These are phyloP conservation scores for Talaromyces sp. DNA, from an alignment of 2,329 filamentous ascomycete species.

Conservation along the genomic window DNA sequence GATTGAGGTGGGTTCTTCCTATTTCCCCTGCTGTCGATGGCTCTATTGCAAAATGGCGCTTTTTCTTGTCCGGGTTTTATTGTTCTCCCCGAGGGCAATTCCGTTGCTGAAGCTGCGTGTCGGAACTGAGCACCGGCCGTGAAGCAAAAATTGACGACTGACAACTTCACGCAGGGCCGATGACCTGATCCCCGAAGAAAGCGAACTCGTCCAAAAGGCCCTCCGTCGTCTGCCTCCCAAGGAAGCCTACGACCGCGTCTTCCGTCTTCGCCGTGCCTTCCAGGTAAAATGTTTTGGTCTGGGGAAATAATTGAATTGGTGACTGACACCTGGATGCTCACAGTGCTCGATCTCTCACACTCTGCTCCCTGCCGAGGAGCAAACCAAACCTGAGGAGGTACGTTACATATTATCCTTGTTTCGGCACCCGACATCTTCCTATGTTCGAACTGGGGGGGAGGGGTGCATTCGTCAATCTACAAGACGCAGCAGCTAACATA, in stretches of 20 bases:
- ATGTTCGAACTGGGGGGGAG: background rate
- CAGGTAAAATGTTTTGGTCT: slow-evolving; percentile 55
- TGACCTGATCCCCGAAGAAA: slow-evolving; percentile 92
- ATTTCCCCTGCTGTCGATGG: background rate
- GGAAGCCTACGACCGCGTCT: slow-evolving; percentile 94
- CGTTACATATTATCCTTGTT: slow-evolving; percentile 18
- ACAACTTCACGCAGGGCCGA: slow-evolving; percentile 62
- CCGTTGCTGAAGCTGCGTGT: background rate
- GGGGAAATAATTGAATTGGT: background rate
- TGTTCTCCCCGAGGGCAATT: too few species aligned
- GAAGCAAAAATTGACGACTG: background rate
- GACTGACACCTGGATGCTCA: slow-evolving; percentile 13
- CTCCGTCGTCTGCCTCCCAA: slow-evolving; percentile 85
- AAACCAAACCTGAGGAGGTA: slow-evolving; percentile 65
- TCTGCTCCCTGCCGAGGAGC: slow-evolving; percentile 59
- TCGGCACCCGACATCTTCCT: background rate
- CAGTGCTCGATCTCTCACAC: slow-evolving; percentile 63
- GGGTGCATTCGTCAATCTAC: background rate
- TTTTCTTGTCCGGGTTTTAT: background rate
- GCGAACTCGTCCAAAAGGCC: slow-evolving; percentile 76
- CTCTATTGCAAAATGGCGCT: background rate
- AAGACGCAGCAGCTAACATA: background rate
- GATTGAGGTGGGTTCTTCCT: slow-evolving; percentile 64
- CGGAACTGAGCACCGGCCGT: background rate
- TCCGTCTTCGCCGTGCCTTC: slow-evolving; percentile 90